These are phyloP conservation scores for Melampsora abietis-canadensis DNA, from an alignment of 1,284 basidiomycete species.

Conservation along the genomic window DNA sequence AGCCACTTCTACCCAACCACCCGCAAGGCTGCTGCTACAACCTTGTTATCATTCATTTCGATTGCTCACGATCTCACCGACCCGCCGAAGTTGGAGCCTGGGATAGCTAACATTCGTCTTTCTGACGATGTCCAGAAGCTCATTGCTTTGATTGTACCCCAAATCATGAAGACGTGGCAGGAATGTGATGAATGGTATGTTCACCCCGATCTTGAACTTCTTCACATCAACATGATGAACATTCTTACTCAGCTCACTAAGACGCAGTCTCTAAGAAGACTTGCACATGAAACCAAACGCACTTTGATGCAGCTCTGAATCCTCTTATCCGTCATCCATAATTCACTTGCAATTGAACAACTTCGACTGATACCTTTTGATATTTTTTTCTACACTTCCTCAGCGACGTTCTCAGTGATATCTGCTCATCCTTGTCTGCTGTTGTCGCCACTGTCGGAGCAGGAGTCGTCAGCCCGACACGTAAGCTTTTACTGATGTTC, in stretches of 20 bases:
- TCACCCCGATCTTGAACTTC: neutral
- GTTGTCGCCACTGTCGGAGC: conserved; percentile 38
- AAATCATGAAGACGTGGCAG: conserved; percentile 83
- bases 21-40: conserved; percentile 85
- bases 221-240: conserved; percentile 18
- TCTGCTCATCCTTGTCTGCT: conserved; percentile 37
- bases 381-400: neutral
- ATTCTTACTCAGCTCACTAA: conserved; percentile 73
- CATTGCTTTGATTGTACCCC: conserved; percentile 69
- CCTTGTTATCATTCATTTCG: conserved; percentile 82
- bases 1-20: conserved; percentile 91
- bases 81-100: conserved; percentile 76
- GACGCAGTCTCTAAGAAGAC: conserved; percentile 58
- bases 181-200: conserved; percentile 97
- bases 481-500: neutral
- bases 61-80: conserved; percentile 88
- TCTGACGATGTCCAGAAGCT: conserved; percentile 77
- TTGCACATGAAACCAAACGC: conserved; percentile 25
- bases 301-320: conserved; percentile 11
- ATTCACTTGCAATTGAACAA: neutral
- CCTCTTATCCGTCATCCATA: neutral
- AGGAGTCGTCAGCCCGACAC: conserved; percentile 37
- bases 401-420: conserved; percentile 38
- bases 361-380: neutral
- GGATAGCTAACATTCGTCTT: conserved; percentile 65